These are phyloP conservation scores for Nakataea oryzae DNA, from an alignment of 2,329 filamentous ascomycete genomes.

Conservation along the genomic window DNA sequence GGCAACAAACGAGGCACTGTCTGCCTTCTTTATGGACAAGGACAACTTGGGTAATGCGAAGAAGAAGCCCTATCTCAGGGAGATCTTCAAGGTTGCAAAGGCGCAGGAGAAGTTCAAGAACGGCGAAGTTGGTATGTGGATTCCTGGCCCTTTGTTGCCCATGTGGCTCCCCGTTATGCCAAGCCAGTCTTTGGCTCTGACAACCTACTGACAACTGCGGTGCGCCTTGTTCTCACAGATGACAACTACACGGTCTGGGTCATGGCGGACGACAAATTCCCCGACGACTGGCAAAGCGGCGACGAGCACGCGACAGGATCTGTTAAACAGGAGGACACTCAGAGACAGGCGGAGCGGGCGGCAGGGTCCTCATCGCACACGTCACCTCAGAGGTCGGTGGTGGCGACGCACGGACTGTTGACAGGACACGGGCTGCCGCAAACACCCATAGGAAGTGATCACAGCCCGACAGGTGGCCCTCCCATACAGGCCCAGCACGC, in stretches of 20 bases:
- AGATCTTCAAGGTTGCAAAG: slow-evolving; percentile 51
- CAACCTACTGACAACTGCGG: not conserved
- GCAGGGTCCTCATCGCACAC: not conserved
- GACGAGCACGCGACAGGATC: slow-evolving; percentile 29
- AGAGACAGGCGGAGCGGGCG: slow-evolving; percentile 7
- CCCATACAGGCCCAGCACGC: not conserved
- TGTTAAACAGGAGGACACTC: slow-evolving; percentile 32
- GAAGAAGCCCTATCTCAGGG: slow-evolving; percentile 45
- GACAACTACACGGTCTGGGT: slow-evolving; percentile 35
- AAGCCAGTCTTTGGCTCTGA: not conserved
- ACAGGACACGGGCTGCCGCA: slow-evolving; percentile 21
- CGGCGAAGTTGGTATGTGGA: slow-evolving; percentile 42
- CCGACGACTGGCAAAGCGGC: slow-evolving; percentile 35
- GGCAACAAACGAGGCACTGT: slow-evolving; percentile 46
- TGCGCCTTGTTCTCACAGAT: slow-evolving; percentile 23
- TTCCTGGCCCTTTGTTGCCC: not conserved
- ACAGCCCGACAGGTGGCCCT: slow-evolving; percentile 17
- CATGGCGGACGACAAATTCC: slow-evolving; percentile 40
- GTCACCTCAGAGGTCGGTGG: slow-evolving; percentile 18
- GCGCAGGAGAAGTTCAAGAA: slow-evolving; percentile 44
- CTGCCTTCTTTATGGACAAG: slow-evolving; percentile 46
- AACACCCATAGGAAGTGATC: slow-evolving; percentile 20
- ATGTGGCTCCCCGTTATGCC: no score
- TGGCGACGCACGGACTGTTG: slow-evolving; percentile 9
- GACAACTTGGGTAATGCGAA: slow-evolving; percentile 38